Percentiles rank a stretch among this genome's conserved stretches.
Conservation (phyloP, 2,329 filamentous ascomycete genomes). For the Cladosporium oxysporum region DNA sequence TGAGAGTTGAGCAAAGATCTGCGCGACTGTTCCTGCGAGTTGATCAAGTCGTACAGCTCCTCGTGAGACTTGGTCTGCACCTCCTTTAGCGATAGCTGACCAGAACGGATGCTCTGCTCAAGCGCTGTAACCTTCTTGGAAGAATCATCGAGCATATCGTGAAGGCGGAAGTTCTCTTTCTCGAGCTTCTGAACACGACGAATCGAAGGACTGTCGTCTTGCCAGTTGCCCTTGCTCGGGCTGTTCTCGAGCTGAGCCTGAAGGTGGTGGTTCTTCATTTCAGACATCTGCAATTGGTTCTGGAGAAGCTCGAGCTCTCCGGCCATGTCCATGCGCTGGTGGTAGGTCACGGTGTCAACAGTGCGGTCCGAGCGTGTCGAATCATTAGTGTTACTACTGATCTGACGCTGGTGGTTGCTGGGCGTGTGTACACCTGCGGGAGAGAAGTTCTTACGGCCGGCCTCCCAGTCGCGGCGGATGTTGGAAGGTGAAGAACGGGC, state of each 20-base stretch:
- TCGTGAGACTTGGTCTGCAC: conserved; percentile 92
- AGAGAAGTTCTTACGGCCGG: conserved; percentile 65
- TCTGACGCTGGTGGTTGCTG: conserved; percentile 62
- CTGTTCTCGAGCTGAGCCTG: conserved; percentile 79
- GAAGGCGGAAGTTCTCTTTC: conserved; percentile 84
- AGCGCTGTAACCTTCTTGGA: conserved; percentile 86
- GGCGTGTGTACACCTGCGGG: conserved; percentile 69
- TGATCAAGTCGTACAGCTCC: conserved; percentile 88
- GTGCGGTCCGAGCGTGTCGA: conserved; percentile 84
- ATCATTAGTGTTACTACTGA: conserved; percentile 68
- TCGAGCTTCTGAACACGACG: conserved; percentile 88
- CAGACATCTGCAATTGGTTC: conserved; percentile 87
- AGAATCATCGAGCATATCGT: conserved; percentile 94
- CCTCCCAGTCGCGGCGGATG: conserved; percentile 61
- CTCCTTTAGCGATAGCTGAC: conserved; percentile 85
- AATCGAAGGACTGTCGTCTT: conserved; percentile 76
- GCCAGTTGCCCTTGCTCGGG: conserved; percentile 56
- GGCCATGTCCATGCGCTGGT: conserved; percentile 87
- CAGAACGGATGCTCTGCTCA: conserved; percentile 82
- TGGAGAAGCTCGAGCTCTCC: conserved; percentile 89
- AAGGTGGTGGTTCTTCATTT: conserved; percentile 94
- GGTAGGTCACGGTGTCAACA: conserved; percentile 78
- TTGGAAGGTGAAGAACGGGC: conserved; percentile 72
- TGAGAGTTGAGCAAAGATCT: conserved; percentile 79
- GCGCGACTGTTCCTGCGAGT: conserved; percentile 87